Evolutionary conservation across 2,329 filamentous ascomycete species (phyloP).

Genomic region (Bipolaris victoriae): DNA sequence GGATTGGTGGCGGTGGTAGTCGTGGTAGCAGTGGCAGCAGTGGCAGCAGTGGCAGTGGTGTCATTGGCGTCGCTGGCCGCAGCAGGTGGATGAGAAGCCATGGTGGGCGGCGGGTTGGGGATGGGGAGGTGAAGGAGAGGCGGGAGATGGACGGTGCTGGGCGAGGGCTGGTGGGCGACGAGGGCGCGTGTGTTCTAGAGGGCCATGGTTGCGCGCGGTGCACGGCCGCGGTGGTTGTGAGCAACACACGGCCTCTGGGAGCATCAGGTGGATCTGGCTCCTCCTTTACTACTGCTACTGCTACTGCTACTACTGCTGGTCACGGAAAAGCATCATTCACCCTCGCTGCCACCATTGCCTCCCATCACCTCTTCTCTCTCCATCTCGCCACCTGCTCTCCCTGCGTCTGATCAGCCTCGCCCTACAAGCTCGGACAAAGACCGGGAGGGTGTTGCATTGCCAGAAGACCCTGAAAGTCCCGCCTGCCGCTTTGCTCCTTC

Average conservation of each 20-base stretch:
- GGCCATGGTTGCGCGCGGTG: slow-evolving; percentile 11
- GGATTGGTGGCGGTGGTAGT: background rate
- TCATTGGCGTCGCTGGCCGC: background rate
- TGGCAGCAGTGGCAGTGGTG: background rate
- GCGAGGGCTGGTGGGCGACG: background rate
- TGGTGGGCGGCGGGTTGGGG: slow-evolving; percentile 18
- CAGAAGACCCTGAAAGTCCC: slow-evolving; percentile 36
- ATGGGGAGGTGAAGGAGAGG: slow-evolving; percentile 5
- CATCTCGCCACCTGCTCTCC: slow-evolving; percentile 7
- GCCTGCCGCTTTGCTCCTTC: slow-evolving; percentile 9
- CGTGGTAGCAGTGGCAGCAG: background rate
- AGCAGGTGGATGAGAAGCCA: slow-evolving; percentile 35
- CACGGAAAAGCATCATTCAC: background rate
- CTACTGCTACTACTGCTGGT: too few species aligned
- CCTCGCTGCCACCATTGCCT: background rate
- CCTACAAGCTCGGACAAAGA: slow-evolving; percentile 31
- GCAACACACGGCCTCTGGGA: slow-evolving; percentile 22
- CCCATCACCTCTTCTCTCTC: background rate
- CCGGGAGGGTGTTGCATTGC: slow-evolving; percentile 37
- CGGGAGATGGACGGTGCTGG: background rate
- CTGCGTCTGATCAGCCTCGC: slow-evolving; percentile 3
- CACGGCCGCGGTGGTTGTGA: slow-evolving; percentile 16
- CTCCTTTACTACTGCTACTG: background rate
- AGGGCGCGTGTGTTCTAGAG: slow-evolving; percentile 4
- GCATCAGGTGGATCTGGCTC: slow-evolving; percentile 24